These are phyloP conservation scores for Saprolegnia parasitica DNA, from an alignment of 352 stramenopile species.

Conservation along the genomic window DNA sequence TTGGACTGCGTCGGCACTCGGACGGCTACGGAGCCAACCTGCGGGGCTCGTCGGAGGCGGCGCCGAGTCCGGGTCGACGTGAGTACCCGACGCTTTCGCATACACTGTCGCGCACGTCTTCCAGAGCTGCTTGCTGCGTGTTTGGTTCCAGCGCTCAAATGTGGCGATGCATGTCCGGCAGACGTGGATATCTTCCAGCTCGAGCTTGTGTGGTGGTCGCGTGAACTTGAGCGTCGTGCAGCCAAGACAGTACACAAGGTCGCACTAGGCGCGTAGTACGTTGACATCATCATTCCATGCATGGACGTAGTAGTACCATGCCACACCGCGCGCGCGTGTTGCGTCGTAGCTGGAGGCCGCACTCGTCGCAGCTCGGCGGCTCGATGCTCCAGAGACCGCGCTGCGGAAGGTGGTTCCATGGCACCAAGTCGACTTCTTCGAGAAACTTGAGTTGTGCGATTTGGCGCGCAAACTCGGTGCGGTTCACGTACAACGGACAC, in stretches of 20 bases:
- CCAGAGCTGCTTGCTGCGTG: conserved; percentile 1
- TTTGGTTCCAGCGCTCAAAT: not conserved
- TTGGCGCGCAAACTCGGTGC: not conserved
- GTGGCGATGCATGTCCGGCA: not conserved
- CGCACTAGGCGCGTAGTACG: conserved; percentile 2
- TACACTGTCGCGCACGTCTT: conserved; percentile 5
- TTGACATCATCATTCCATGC: too few relatives aligned
- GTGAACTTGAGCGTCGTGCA: conserved; percentile 7
- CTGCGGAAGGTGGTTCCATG: conserved; percentile 7
- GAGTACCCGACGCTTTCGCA: conserved; percentile 1
- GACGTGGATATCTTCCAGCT: not conserved
- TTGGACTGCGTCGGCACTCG: not conserved
- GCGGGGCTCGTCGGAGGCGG: not conserved
- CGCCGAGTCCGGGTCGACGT: not conserved
- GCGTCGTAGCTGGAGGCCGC: not conserved
- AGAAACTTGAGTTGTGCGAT: conserved; percentile 5
- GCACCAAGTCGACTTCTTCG: conserved; percentile 4
- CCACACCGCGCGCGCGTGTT: not conserved
- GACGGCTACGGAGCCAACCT: not conserved
- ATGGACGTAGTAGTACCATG: not conserved
- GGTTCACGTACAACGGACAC: conserved; percentile 8
- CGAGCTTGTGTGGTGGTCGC: not conserved
- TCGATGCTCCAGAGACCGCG: not conserved
- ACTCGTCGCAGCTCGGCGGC: not conserved
- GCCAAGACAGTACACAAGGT: not conserved